Evolutionary conservation across 495 filamentous ascomycete species (phyloP).

Genomic region (Daldinia bambusicola): DNA sequence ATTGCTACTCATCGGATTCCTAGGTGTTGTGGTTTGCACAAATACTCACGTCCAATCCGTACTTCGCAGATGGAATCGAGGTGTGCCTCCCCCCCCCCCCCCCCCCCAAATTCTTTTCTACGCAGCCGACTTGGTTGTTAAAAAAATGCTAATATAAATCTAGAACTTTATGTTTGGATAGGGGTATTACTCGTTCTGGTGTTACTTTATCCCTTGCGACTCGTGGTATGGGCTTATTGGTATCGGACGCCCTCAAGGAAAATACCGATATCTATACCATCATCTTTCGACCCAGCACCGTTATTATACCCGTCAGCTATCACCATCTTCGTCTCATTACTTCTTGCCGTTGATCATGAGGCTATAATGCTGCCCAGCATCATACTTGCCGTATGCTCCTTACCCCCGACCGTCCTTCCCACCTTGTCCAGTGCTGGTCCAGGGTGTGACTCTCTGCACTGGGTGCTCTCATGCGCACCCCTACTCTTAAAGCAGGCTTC

Average conservation of each 20-base stretch:
- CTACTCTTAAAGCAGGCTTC: conserved; percentile 51
- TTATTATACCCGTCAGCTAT: conserved; percentile 84
- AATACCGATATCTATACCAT: conserved; percentile 65
- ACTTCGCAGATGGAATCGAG: conserved; percentile 48
- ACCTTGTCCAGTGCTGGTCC: conserved; percentile 45
- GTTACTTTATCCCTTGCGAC: conserved; percentile 59
- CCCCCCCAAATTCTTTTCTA: neutral
- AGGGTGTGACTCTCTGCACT: conserved; percentile 70
- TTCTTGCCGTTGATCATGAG: conserved; percentile 68
- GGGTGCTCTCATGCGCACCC: conserved; percentile 74
- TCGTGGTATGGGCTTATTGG: conserved; percentile 55
- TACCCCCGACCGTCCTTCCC: conserved; percentile 80
- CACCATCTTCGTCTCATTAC: conserved; percentile 80
- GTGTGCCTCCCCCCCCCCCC: conserved; percentile 44
- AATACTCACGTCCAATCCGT: conserved; percentile 51
- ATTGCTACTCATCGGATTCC: conserved; percentile 55
- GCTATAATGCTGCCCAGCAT: conserved; percentile 78
- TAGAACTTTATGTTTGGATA: conserved; percentile 49
- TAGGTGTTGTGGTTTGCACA: conserved; percentile 51
- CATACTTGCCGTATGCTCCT: conserved; percentile 78
- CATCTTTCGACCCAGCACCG: conserved; percentile 88
- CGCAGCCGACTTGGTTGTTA: conserved; percentile 28
- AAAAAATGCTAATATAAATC: neutral
- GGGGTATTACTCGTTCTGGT: conserved; percentile 43
- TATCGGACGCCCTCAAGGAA: conserved; percentile 49